Base-by-base conservation (phyloP, 129 eudicot species). In the Centella asiatica region DNA sequence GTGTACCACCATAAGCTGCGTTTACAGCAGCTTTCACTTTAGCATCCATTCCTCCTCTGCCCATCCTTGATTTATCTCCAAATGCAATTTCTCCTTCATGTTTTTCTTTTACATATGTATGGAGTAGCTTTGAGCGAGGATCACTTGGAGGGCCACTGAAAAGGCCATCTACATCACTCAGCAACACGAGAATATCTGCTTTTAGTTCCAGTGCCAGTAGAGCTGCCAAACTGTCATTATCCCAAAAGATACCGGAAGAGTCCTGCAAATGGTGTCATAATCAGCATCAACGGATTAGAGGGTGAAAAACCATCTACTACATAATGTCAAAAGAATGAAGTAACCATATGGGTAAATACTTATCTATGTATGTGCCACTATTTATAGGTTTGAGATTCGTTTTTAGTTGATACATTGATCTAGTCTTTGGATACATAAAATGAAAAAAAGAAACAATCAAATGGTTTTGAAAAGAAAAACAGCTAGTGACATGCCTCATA, bases 141-240 rank as follows among this genome's bases (percentile, higher is more conserved):
- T 90, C 97, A 63, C 81, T 81, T 12, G 97, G 97, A 4, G 95
- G 97, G 2, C 97, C 97, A 27, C 82, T 90, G 34, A 78, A 90
- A 58, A 90, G 95, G 18, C 97, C 97, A 33, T 90, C 95, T 17
- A 90, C 97, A 77, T 90, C 97, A 68, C 97, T 90, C 77, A 90
- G 73, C 76, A 90, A 28, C 44, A 90, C 77, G 59, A 90, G 89
- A 62, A 90, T 94, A 66, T 90, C 95, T 6, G 97, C 97, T 47
- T 81, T 81, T 33, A 90, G 71, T 62, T 90, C 95, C 76, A 86
- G 69, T 17, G 97, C 97, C 51, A 90, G 68, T 58, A 90, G 70
- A 49, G 87, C 95, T 46, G 97, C 89, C 70, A 90, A 75, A 54
- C 97, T 90, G 62, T 90, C 97, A 48, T 90, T 90, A 67, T 90